phyloP scores from a whole-genome alignment of 129 eudicot species.

The Glebionis coronaria region DNA sequence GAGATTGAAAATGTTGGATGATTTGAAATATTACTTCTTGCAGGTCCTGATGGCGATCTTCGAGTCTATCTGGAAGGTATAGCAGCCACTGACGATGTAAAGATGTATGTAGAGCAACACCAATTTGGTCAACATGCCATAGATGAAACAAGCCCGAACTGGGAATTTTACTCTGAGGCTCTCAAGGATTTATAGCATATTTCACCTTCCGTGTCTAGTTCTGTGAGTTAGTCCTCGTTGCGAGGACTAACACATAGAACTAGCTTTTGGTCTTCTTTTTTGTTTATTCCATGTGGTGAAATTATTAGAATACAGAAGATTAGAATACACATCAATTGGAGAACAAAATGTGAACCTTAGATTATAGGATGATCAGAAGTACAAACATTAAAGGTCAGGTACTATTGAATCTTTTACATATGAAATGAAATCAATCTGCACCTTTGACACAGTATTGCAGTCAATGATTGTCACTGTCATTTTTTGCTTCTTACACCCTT shows the following conservation, averaged over 20 bases:
- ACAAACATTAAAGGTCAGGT: constrained; percentile 9
- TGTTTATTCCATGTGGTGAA: constrained; percentile 7
- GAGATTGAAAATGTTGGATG: background rate
- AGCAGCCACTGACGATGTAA: constrained; percentile 29
- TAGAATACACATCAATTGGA: constrained; percentile 15
- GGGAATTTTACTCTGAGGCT: constrained; percentile 29
- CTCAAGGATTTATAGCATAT: constrained; percentile 16
- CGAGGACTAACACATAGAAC: background rate
- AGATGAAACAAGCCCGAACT: constrained; percentile 30
- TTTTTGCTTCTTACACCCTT: background rate
- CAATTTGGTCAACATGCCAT: constrained; percentile 33
- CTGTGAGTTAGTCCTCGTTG: constrained; percentile 6
- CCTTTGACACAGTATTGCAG: constrained; percentile 4
- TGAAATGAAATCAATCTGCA: constrained; percentile 19
- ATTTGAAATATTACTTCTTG: constrained; percentile 11
- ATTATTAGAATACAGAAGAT: constrained; percentile 6
- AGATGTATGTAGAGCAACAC: constrained; percentile 32
- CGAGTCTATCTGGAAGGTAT: constrained; percentile 64
- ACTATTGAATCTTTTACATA: constrained; percentile 14
- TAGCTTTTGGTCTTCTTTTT: background rate
- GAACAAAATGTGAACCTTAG: background rate
- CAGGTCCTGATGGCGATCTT: constrained; percentile 85
- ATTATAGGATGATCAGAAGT: constrained; percentile 1
- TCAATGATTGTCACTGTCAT: background rate
- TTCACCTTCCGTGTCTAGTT: background rate